These are phyloP conservation scores for Petrea volubilis DNA, from an alignment of 257 asterid species.

Conservation along the genomic window DNA sequence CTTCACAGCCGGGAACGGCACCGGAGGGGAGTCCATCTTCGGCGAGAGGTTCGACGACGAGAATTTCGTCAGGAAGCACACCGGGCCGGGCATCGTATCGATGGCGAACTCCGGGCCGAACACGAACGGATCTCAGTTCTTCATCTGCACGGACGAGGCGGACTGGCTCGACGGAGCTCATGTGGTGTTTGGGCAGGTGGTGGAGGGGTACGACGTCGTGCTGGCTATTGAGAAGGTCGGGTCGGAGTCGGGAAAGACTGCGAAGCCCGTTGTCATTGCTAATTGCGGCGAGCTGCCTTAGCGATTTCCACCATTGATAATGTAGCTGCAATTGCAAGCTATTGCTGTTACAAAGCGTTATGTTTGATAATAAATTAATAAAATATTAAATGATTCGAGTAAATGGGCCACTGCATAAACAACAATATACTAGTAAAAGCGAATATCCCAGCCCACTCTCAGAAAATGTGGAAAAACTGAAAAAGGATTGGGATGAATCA, in stretches of 20 bases:
- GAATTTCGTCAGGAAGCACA: constrained; percentile 27
- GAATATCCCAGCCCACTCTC: too few relatives aligned
- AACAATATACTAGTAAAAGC: too few relatives aligned
- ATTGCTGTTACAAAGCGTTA: too few relatives aligned
- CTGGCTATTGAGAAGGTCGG: constrained; percentile 26
- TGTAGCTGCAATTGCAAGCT: too few relatives aligned
- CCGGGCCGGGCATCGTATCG: constrained; percentile 25
- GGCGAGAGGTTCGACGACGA: constrained; percentile 23
- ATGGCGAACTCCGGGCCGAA: constrained; percentile 36
- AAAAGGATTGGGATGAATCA: too few relatives aligned
- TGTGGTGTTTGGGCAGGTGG: constrained; percentile 35
- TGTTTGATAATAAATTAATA: too few relatives aligned
- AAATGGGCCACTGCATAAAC: too few relatives aligned
- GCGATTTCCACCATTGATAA: too few relatives aligned
- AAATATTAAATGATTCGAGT: too few relatives aligned
- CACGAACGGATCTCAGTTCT: constrained; percentile 34
- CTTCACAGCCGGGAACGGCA: constrained; percentile 32
- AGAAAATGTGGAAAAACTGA: too few relatives aligned
- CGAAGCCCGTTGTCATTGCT: constrained; percentile 8
- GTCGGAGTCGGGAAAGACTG: not conserved
- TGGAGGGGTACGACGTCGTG: constrained; percentile 26
- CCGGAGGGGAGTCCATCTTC: constrained; percentile 34
- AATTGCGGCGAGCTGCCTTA: constrained; percentile 12
- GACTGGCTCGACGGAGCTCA: constrained; percentile 31
- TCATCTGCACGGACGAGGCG: constrained; percentile 20